Conservation (phyloP, 768 basidiomycete genomes). For the Hortiboletus campestris region DNA sequence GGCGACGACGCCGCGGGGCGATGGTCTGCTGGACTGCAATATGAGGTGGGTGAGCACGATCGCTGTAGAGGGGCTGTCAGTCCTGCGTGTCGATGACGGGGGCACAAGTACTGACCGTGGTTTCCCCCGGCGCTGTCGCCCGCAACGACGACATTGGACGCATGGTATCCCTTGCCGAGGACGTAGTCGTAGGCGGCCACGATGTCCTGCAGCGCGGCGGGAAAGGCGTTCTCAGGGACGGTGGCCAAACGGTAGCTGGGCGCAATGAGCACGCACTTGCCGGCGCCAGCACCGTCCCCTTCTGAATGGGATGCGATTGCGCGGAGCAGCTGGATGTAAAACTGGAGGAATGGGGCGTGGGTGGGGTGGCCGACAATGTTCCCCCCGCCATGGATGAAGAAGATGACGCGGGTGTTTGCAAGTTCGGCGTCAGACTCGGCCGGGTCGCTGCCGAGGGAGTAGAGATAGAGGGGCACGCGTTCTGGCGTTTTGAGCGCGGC, state of each 20-base stretch:
- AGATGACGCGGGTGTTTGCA: constrained; percentile 14
- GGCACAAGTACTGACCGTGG: constrained; percentile 14
- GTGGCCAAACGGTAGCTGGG: constrained; percentile 29
- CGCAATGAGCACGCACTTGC: constrained; percentile 14
- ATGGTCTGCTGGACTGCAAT: constrained; percentile 50
- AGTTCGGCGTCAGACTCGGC: not conserved
- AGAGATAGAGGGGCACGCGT: constrained; percentile 24
- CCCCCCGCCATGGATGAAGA: constrained; percentile 26
- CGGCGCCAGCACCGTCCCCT: not conserved
- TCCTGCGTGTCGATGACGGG: too few relatives aligned
- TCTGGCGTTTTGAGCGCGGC: constrained; percentile 12
- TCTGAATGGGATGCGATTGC: not conserved
- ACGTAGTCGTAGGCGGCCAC: constrained; percentile 27
- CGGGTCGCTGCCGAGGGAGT: not conserved
- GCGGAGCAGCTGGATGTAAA: constrained; percentile 12
- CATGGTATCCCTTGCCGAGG: constrained; percentile 21
- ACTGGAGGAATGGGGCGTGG: not conserved
- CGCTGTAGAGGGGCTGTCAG: not conserved
- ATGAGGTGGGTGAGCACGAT: constrained; percentile 24
- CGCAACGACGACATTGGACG: constrained; percentile 17
- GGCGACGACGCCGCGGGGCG: constrained; percentile 55
- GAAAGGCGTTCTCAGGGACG: constrained; percentile 21
- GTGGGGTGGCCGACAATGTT: constrained; percentile 20
- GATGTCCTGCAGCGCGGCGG: constrained; percentile 23
- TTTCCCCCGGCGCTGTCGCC: constrained; percentile 30